phyloP scores from a whole-genome alignment of 257 asterid genomes.

The Ballota nigra region DNA sequence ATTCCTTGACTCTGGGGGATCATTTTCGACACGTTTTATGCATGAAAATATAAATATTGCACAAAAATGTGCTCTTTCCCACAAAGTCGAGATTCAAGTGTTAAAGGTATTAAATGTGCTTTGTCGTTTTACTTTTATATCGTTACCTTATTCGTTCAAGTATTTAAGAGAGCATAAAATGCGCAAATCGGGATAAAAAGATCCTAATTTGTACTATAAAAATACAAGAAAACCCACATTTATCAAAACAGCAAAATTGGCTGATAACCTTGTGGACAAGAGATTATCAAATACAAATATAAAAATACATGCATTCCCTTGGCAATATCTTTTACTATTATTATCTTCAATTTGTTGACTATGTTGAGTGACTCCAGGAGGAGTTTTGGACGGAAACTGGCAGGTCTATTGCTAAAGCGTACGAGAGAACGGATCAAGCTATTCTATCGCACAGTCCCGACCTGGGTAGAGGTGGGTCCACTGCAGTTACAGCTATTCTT shows the following conservation, averaged over 20 bases:
- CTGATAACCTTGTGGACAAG: too few relatives aligned
- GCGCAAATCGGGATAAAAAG: neutral
- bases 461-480: slow-evolving; percentile 94
- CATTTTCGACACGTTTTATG: neutral
- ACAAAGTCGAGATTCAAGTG: neutral
- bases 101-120: too few relatives aligned
- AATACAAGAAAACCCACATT: too few relatives aligned
- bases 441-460: slow-evolving; percentile 78
- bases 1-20: neutral
- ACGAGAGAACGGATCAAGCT: slow-evolving; percentile 82
- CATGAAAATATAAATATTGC: neutral
- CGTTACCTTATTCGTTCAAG: neutral
- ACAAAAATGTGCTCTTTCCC: neutral
- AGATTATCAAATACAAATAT: too few relatives aligned
- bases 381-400: slow-evolving; percentile 70
- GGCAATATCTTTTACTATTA: neutral
- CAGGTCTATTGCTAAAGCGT: slow-evolving; percentile 66
- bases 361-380: slow-evolving; percentile 46
- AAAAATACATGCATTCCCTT: neutral
- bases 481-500: slow-evolving; percentile 91
- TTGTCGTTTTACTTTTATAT: too few relatives aligned
- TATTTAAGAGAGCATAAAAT: neutral
- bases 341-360: neutral
- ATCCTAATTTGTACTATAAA: neutral
- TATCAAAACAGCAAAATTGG: too few relatives aligned